Evolutionary conservation across 2,329 filamentous ascomycete species (phyloP).

Genomic region (Exophiala bonariae): DNA sequence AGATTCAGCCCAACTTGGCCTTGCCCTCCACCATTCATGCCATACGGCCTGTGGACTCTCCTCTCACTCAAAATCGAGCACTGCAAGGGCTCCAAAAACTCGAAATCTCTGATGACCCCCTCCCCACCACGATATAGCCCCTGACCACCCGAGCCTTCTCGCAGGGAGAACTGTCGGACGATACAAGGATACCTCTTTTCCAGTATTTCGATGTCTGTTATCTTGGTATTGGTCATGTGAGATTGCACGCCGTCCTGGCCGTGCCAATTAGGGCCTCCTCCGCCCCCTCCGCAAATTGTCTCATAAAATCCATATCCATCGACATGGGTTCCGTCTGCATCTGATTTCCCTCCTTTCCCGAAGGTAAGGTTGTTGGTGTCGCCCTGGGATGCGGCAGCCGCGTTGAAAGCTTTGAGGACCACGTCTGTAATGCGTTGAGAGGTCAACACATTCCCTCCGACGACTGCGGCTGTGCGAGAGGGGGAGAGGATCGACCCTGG

Average conservation of each 20-base stretch:
- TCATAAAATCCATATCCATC: slow-evolving; percentile 73
- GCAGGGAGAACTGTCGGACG: slow-evolving; percentile 67
- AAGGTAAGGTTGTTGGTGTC: slow-evolving; percentile 33
- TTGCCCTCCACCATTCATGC: slow-evolving; percentile 27
- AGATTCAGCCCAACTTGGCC: slow-evolving; percentile 26
- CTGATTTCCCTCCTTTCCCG: slow-evolving; percentile 21
- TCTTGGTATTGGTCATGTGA: slow-evolving; percentile 84
- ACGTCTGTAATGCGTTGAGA: slow-evolving; percentile 33
- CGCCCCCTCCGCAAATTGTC: slow-evolving; percentile 76
- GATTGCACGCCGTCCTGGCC: slow-evolving; percentile 76
- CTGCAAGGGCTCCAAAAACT: slow-evolving; percentile 75
- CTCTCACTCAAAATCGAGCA: slow-evolving; percentile 44
- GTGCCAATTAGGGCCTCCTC: slow-evolving; percentile 71
- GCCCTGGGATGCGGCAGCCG: slow-evolving; percentile 30
- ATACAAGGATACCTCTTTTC: slow-evolving; percentile 76
- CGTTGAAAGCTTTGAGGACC: slow-evolving; percentile 34
- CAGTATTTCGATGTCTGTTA: slow-evolving; percentile 78
- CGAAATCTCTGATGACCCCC: slow-evolving; percentile 75
- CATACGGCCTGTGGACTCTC: slow-evolving; percentile 28
- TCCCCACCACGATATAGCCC: slow-evolving; percentile 73
- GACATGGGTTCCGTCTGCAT: slow-evolving; percentile 6
- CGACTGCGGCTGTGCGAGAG: slow-evolving; percentile 32
- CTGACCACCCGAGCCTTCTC: slow-evolving; percentile 61
- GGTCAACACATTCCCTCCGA: slow-evolving; percentile 31
- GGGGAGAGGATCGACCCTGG: slow-evolving; percentile 30